Evolutionary conservation across 2,329 filamentous ascomycete genomes (phyloP).

Genomic region (Cordyceps farinosa): DNA sequence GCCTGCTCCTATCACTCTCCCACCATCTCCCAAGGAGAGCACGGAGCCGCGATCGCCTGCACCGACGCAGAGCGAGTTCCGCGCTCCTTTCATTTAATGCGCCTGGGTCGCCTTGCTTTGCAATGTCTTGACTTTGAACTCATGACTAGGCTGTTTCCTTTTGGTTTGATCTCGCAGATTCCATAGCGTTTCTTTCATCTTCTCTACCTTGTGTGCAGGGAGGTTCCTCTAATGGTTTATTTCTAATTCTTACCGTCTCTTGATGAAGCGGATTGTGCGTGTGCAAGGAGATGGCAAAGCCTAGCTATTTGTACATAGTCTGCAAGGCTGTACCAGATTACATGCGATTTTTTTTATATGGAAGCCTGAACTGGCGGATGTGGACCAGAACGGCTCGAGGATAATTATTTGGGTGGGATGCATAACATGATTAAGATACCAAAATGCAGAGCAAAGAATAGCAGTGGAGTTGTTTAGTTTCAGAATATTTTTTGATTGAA

Average conservation of each 20-base stretch:
- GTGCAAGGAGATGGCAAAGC: neutral
- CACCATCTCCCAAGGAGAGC: constrained; percentile 22
- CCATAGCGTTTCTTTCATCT: neutral
- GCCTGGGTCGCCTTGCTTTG: neutral
- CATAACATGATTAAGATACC: constrained; percentile 13
- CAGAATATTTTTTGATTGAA: neutral
- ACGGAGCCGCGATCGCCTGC: constrained; percentile 2
- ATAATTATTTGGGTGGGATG: neutral
- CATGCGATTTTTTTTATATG: neutral
- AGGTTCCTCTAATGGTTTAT: neutral
- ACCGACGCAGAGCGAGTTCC: neutral
- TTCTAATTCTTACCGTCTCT: neutral
- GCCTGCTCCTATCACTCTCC: constrained; percentile 29
- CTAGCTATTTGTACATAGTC: neutral
- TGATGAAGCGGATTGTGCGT: neutral
- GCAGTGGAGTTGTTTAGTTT: neutral
- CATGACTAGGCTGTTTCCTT: neutral
- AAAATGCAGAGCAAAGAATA: neutral
- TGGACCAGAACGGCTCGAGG: neutral
- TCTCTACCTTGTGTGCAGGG: neutral
- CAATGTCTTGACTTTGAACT: neutral
- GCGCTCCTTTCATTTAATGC: constrained; percentile 5
- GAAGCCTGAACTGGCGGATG: neutral
- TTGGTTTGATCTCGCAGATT: neutral
- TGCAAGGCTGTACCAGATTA: neutral